phyloP scores from a whole-genome alignment of 257 asterid species.

The Ballota nigra region DNA sequence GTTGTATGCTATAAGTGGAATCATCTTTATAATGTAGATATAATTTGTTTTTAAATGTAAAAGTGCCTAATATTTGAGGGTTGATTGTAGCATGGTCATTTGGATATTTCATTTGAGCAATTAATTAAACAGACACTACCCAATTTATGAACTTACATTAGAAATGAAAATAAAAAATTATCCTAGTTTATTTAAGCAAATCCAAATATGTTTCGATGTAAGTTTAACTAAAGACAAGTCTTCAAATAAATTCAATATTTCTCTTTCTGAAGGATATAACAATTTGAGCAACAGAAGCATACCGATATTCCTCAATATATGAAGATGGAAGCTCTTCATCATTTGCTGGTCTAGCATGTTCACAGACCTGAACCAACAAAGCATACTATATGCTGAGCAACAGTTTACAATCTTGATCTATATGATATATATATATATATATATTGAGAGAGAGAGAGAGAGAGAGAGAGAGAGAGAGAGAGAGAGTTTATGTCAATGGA shows the following conservation, averaged over 20 bases:
- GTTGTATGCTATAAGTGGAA: background rate
- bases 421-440: background rate
- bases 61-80: background rate
- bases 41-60: background rate
- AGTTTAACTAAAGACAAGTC: constrained; percentile 2
- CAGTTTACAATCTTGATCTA: background rate
- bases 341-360: constrained; percentile 67
- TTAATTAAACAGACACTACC: background rate
- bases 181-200: constrained; percentile 5
- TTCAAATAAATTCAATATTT: background rate
- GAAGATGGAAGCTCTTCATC: constrained; percentile 94
- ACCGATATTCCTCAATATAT: constrained; percentile 89
- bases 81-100: background rate
- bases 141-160: background rate
- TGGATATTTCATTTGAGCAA: background rate
- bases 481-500: background rate
- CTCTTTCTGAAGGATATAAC: constrained; percentile 10
- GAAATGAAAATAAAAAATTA: background rate
- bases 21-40: background rate
- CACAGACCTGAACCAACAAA: constrained; percentile 59
- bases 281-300: constrained; percentile 18
- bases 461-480: no score
- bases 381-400: constrained; percentile 1
- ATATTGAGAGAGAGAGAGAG: background rate
- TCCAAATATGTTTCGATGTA: constrained; percentile 4